Evolutionary conservation across 2,329 filamentous ascomycete species (phyloP).

Genomic region (Plenodomus biglobosus): DNA sequence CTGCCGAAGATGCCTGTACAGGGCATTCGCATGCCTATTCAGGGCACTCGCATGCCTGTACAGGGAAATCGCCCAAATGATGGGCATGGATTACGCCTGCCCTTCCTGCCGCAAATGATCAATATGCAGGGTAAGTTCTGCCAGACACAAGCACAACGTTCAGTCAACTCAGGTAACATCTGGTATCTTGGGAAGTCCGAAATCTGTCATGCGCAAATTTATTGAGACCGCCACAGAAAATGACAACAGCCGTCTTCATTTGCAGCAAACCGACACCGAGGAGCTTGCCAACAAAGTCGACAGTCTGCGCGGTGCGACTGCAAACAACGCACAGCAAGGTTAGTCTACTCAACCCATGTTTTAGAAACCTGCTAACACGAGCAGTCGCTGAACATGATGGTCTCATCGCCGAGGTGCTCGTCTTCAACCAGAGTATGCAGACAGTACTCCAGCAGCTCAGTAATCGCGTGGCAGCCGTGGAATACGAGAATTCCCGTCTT

Average conservation of each 20-base stretch:
- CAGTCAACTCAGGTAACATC: too few species aligned
- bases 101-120: not conserved
- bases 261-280: not conserved
- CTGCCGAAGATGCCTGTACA: slow-evolving; percentile 1
- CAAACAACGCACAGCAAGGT: not conserved
- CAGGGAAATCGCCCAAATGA: not conserved
- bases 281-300: not conserved
- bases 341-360: not conserved
- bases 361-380: slow-evolving; percentile 3
- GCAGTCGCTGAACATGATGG: slow-evolving; percentile 1
- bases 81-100: not conserved
- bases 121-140: slow-evolving; percentile 2
- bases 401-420: slow-evolving; percentile 1
- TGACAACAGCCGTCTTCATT: not conserved
- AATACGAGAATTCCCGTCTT: slow-evolving; percentile 66
- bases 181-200: too few species aligned
- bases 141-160: too few species aligned
- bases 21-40: not conserved
- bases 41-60: not conserved
- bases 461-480: slow-evolving; percentile 93
- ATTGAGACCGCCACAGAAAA: not conserved
- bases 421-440: not conserved
- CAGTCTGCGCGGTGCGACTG: not conserved
- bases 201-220: too few species aligned
- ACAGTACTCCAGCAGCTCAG: slow-evolving; percentile 55